Percentiles rank a stretch among this genome's conserved stretches.
Evolutionary conservation across 257 asterid genomes (phyloP).

Genomic region (Nicotiana otophora): DNA sequence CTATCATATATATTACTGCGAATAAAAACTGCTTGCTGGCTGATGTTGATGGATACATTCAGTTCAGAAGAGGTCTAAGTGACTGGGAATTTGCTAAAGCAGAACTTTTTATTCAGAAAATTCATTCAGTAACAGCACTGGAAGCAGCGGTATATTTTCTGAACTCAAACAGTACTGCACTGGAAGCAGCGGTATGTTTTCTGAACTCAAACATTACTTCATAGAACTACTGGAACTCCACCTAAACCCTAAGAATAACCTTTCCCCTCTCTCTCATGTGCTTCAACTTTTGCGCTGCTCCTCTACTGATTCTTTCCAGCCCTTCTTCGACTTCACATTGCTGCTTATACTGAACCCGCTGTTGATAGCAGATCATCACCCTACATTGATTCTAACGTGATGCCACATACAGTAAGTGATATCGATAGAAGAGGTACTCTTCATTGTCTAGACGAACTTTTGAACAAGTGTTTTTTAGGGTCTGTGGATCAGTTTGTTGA

Average conservation of each 20-base stretch:
- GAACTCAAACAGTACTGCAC: too few relatives aligned
- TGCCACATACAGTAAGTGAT: conserved; percentile 50
- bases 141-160: not conserved
- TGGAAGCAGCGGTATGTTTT: too few relatives aligned
- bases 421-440: conserved; percentile 57
- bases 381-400: conserved; percentile 31
- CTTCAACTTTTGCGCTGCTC: conserved; percentile 57
- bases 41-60: too few relatives aligned
- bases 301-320: conserved; percentile 47
- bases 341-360: conserved; percentile 77
- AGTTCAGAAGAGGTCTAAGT: too few relatives aligned
- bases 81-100: too few relatives aligned
- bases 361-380: conserved; percentile 59
- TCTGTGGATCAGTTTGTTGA: conserved; percentile 88
- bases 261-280: conserved; percentile 39
- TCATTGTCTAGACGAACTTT: conserved; percentile 74
- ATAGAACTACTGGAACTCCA: conserved; percentile 55
- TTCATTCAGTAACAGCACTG: too few relatives aligned
- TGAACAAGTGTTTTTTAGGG: conserved; percentile 61
- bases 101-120: too few relatives aligned
- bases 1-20: too few relatives aligned
- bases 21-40: too few relatives aligned
- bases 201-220: conserved; percentile 20
- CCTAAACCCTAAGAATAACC: conserved; percentile 43
- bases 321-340: conserved; percentile 68